Evolutionary conservation across 2,329 filamentous ascomycete species (phyloP).

Genomic region (Penicillium sp.): DNA sequence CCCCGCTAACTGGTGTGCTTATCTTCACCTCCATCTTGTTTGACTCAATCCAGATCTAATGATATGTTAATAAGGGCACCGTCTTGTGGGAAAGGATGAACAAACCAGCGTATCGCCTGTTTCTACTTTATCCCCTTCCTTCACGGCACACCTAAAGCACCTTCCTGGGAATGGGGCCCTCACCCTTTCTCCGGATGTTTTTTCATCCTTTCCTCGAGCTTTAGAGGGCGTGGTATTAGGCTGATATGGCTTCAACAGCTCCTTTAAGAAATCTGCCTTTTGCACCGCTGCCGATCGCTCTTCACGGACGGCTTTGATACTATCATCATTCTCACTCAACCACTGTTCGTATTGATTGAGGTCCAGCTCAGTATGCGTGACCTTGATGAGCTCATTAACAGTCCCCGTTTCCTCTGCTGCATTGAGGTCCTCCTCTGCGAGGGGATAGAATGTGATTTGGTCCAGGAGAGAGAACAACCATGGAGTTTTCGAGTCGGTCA

Average conservation of each 20-base stretch:
- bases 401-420: slow-evolving; percentile 10
- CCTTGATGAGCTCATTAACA: slow-evolving; percentile 8
- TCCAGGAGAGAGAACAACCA: slow-evolving; percentile 15
- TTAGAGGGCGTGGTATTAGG: background rate
- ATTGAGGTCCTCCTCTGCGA: slow-evolving; percentile 3
- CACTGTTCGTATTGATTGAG: slow-evolving; percentile 7
- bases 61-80: background rate
- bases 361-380: slow-evolving; percentile 13
- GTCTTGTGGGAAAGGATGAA: background rate
- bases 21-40: slow-evolving; percentile 12
- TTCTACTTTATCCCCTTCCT: background rate
- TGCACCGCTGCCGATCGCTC: slow-evolving; percentile 1
- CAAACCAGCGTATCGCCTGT: slow-evolving; percentile 4
- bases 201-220: background rate
- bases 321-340: slow-evolving; percentile 1
- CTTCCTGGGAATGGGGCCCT: slow-evolving; percentile 4
- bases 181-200: background rate
- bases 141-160: slow-evolving; percentile 6
- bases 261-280: background rate
- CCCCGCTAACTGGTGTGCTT: background rate
- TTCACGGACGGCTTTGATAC: background rate
- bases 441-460: slow-evolving; percentile 14
- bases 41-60: slow-evolving; percentile 6
- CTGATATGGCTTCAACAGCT: slow-evolving; percentile 5
- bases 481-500: background rate